Percentiles rank a stretch among this genome's conserved stretches.
Evolutionary conservation across 2,329 filamentous ascomycete genomes (phyloP).

Genomic region (Fusarium staphyleae): DNA sequence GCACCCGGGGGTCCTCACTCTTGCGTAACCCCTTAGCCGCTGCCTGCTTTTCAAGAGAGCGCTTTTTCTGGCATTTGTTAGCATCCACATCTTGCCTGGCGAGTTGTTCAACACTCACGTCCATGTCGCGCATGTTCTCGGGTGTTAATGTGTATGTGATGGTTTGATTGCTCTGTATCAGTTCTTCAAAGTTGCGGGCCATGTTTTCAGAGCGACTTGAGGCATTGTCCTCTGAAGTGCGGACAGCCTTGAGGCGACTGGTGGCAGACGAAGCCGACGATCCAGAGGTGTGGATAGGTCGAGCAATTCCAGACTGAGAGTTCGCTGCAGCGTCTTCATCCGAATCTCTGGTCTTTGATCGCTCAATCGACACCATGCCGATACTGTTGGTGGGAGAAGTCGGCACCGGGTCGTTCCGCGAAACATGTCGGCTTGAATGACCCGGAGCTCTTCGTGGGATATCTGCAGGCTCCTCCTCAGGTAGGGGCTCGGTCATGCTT

Average conservation of each 20-base stretch:
- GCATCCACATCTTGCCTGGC: background rate
- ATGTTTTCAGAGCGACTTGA: conserved; percentile 62
- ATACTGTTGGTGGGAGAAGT: conserved; percentile 45
- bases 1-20: conserved; percentile 55
- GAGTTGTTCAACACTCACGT: conserved; percentile 61
- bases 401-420: conserved; percentile 32
- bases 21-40: conserved; percentile 52
- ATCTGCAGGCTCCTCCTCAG: conserved; percentile 46
- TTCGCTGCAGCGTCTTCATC: conserved; percentile 43
- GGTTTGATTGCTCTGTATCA: conserved; percentile 83
- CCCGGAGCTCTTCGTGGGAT: conserved; percentile 44
- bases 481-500: conserved; percentile 41
- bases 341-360: conserved; percentile 45
- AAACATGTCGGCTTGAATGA: conserved; percentile 34
- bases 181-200: conserved; percentile 75
- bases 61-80: conserved; percentile 47
- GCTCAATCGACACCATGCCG: conserved; percentile 51
- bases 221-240: conserved; percentile 65
- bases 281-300: conserved; percentile 56
- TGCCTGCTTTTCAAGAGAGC: conserved; percentile 54
- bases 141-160: conserved; percentile 85
- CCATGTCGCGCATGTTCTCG: conserved; percentile 77
- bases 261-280: conserved; percentile 60
- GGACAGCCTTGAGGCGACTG: conserved; percentile 59
- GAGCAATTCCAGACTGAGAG: conserved; percentile 38